Base-by-base conservation (phyloP, 2,329 filamentous ascomycete genomes). In the Aspergillus terreus region DNA sequence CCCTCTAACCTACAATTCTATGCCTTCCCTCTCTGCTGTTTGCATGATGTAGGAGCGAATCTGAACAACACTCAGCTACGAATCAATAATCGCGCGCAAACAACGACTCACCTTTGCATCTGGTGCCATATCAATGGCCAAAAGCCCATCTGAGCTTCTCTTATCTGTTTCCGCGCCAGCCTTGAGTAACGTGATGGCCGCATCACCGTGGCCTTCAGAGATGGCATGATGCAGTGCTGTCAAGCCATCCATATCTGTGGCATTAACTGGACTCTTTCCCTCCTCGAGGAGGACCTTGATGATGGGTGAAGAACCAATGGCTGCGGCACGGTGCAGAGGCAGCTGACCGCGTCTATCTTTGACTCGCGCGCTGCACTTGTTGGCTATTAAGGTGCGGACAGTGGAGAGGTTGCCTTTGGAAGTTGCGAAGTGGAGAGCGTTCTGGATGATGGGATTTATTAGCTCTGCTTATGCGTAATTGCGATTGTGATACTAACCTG, bases 321-420 rank as follows among this genome's bases (percentile, higher is more conserved):
- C 92, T 0, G 94, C 92, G 3, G 94, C 94, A 15, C 94, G 84
- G 71, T 99, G 95, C 23, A 99, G 80, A 6, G 95, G 82, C 51
- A 96, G 84, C 67, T 96, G 92, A n/a, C 90, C 89, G 27, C 91
- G 82, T 64, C 83, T 88, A 68, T 99, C 94, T 57, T 89, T 89
- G 2, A 92, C 80, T 23, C 92, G 79, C 1, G 91, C 83, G 4
- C 86, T 90, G 11, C 90, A 92, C 52, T 88, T 87, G 61, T 84
- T 79, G 15, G 81, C 78, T 36, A 99, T 74, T n/a, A 99, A 81
- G 52, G 83, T 84, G 45, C 85, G 86, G 23, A 90, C 90, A 6
- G 88, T 79, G 57, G 95, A 89, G 42, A 96, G 76, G 66, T 95
- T 92, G 63, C 83, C 84, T 72, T 99, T 99, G 30, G 91, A 96